phyloP scores from a whole-genome alignment of 1,139 yeast genomes.

The Kodamaea anthophila region DNA sequence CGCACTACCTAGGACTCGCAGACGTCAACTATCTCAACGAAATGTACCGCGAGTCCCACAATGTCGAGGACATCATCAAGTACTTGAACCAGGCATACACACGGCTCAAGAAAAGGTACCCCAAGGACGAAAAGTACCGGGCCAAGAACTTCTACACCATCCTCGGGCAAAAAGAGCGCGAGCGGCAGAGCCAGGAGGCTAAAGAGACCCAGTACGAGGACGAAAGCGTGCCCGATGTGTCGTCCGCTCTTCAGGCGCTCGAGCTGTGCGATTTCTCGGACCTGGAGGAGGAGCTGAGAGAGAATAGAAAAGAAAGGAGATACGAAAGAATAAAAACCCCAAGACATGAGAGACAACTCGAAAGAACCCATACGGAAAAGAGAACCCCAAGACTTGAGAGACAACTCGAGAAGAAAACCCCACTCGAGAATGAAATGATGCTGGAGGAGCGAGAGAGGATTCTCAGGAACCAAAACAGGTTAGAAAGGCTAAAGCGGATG shows the following conservation, averaged over 20 bases:
- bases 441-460: neutral
- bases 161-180: conserved; percentile 21
- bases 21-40: conserved; percentile 32
- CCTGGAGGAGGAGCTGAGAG: neutral
- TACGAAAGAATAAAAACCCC: neutral
- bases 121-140: conserved; percentile 35
- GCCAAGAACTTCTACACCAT: conserved; percentile 35
- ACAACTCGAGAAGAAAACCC: neutral
- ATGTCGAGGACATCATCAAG: conserved; percentile 29
- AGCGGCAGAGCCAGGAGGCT: conserved; percentile 5
- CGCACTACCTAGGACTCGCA: conserved; percentile 39
- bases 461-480: neutral
- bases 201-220: conserved; percentile 3
- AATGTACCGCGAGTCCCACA: conserved; percentile 28
- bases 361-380: neutral
- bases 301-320: no score
- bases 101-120: conserved; percentile 26
- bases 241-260: neutral
- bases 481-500: no score
- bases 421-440: neutral
- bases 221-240: neutral
- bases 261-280: neutral
- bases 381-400: neutral
- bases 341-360: neutral
- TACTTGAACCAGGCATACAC: conserved; percentile 33